These are phyloP conservation scores for Hsuehochloa calcarea DNA, from an alignment of 176 grass and related monocot genomes.

Conservation along the genomic window DNA sequence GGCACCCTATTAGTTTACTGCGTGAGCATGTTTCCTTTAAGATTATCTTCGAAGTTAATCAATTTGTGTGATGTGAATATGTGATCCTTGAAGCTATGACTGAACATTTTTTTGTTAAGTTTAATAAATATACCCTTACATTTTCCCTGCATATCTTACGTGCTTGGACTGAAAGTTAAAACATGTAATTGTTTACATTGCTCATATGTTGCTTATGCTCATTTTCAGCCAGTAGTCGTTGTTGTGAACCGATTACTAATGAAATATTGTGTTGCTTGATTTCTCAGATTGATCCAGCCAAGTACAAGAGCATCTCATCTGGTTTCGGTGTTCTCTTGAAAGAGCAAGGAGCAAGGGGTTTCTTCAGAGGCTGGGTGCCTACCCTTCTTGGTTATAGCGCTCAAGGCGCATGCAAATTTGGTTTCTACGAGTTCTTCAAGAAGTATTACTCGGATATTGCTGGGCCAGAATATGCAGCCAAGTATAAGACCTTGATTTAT, in stretches of 20 bases:
- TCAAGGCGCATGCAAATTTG: conserved; percentile 69
- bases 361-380: conserved; percentile 76
- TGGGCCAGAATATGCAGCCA: conserved; percentile 61
- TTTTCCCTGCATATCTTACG: not conserved
- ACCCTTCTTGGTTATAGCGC: conserved; percentile 71
- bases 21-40: not conserved
- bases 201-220: not conserved
- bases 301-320: conserved; percentile 79
- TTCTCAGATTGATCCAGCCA: conserved; percentile 64
- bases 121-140: not conserved
- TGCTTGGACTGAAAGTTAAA: not conserved
- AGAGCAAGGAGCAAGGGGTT: conserved; percentile 70
- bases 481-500: conserved; percentile 85
- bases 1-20: not conserved
- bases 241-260: not conserved
- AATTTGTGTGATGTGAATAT: not conserved
- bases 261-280: not conserved
- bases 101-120: not conserved
- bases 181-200: not conserved
- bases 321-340: conserved; percentile 68
- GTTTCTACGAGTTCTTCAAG: conserved; percentile 83
- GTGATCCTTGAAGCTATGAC: not conserved
- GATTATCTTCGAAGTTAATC: not conserved
- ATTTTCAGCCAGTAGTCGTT: not conserved
- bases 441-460: conserved; percentile 70